These are phyloP conservation scores for Lenzites betulinus DNA, from an alignment of 768 basidiomycete genomes.

Conservation along the genomic window DNA sequence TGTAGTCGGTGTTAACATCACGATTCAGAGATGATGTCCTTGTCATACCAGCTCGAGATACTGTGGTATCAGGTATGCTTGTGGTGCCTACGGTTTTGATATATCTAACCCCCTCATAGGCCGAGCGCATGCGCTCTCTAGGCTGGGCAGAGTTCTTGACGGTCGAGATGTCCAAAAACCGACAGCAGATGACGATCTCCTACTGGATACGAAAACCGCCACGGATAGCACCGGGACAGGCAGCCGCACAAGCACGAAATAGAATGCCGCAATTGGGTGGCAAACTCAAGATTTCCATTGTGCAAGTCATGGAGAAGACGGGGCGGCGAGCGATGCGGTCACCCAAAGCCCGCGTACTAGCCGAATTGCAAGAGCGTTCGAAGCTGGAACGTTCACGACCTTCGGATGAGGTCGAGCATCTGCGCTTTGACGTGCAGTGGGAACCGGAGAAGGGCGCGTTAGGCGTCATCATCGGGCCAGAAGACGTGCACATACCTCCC, in stretches of 20 bases:
- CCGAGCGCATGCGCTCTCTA: conserved; percentile 73
- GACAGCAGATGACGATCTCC: conserved; percentile 68
- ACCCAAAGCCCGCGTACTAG: conserved; percentile 54
- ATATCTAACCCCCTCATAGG: conserved; percentile 38
- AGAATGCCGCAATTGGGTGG: conserved; percentile 66
- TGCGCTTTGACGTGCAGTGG: conserved; percentile 75
- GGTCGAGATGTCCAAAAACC: conserved; percentile 67
- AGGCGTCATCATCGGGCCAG: conserved; percentile 55
- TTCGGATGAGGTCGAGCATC: conserved; percentile 76
- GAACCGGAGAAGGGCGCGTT: conserved; percentile 69
- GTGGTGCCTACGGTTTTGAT: neutral
- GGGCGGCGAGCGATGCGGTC: conserved; percentile 53
- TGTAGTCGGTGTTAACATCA: conserved; percentile 15
- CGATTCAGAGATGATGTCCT: conserved; percentile 78
- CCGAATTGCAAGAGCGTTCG: conserved; percentile 62
- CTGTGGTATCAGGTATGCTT: conserved; percentile 69
- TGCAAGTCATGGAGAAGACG: conserved; percentile 47
- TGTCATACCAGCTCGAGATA: conserved; percentile 92
- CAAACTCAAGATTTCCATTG: conserved; percentile 69
- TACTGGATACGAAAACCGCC: conserved; percentile 75
- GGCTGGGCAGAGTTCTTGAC: conserved; percentile 84
- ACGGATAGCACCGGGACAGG: conserved; percentile 29
- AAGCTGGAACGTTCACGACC: conserved; percentile 57
- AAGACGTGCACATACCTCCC: conserved; percentile 45
- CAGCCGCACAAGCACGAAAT: conserved; percentile 34